phyloP scores from a whole-genome alignment of 768 basidiomycete genomes.

The Cystobasidium ongulense region DNA sequence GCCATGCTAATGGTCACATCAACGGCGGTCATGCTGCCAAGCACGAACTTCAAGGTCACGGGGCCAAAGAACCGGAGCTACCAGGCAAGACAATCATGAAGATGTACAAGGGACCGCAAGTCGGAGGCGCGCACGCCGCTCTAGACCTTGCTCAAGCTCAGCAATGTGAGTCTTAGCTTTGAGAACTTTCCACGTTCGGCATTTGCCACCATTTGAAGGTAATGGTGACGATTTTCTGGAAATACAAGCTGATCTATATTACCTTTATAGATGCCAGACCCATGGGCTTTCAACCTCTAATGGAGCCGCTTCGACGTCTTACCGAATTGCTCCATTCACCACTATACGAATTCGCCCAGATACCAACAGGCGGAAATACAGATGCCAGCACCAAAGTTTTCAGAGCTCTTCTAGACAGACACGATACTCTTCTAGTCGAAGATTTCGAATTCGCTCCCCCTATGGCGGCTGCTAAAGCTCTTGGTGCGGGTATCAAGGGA shows the following conservation, averaged over 20 bases:
- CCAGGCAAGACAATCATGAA: slow-evolving; percentile 18
- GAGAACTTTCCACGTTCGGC: background rate
- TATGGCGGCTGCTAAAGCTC: slow-evolving; percentile 22
- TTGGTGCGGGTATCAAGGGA: slow-evolving; percentile 23
- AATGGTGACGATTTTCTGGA: background rate
- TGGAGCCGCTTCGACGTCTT: slow-evolving; percentile 5
- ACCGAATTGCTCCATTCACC: slow-evolving; percentile 13
- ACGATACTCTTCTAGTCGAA: slow-evolving; percentile 50
- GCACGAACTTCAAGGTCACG: slow-evolving; percentile 2
- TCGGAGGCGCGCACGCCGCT: slow-evolving; percentile 15
- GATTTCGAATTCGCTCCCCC: slow-evolving; percentile 52
- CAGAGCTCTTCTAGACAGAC: slow-evolving; percentile 58
- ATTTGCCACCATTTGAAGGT: background rate
- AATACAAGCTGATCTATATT: background rate
- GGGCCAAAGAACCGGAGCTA: background rate
- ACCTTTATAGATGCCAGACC: slow-evolving; percentile 3
- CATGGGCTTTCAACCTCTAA: slow-evolving; percentile 26
- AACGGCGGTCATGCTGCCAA: background rate
- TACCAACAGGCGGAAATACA: slow-evolving; percentile 38
- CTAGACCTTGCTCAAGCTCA: slow-evolving; percentile 26
- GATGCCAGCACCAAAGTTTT: slow-evolving; percentile 56
- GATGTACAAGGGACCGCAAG: slow-evolving; percentile 20
- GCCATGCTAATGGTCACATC: background rate
- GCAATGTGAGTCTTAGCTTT: slow-evolving; percentile 10
- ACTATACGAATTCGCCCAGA: slow-evolving; percentile 15